Conservation (phyloP, 1,284 basidiomycete species). For the Volvariella volvacea region DNA sequence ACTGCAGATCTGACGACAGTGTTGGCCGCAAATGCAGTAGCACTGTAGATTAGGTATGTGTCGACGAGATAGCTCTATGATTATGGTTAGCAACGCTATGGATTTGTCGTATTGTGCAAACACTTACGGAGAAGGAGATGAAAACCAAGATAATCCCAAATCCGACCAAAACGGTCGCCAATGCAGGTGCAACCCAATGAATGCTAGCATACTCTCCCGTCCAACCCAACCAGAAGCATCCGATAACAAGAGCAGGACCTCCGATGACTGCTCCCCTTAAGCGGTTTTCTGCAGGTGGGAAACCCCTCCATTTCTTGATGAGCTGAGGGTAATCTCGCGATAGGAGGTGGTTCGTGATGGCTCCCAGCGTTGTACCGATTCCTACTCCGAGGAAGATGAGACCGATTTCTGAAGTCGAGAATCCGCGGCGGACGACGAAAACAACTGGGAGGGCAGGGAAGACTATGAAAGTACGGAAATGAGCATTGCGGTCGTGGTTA, state of each 20-base stretch:
- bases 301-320: constrained; percentile 45
- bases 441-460: constrained; percentile 58
- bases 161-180: constrained; percentile 47
- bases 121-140: constrained; percentile 56
- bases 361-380: constrained; percentile 53
- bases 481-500: constrained; percentile 16
- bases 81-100: constrained; percentile 7
- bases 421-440: constrained; percentile 42
- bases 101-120: constrained; percentile 17
- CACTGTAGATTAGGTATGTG: constrained; percentile 60
- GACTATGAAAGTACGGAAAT: constrained; percentile 31
- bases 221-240: constrained; percentile 62
- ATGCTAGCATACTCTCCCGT: constrained; percentile 49
- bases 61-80: constrained; percentile 58
- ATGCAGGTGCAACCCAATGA: constrained; percentile 55
- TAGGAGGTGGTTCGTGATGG: constrained; percentile 34
- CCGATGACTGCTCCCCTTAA: constrained; percentile 50
- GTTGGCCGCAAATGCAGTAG: constrained; percentile 69
- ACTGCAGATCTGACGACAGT: constrained; percentile 60
- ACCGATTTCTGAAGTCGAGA: constrained; percentile 55
- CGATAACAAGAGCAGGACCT: constrained; percentile 42
- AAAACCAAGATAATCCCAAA: constrained; percentile 51
- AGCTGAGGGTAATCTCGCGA: constrained; percentile 37
- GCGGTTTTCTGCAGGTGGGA: constrained; percentile 58
- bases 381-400: constrained; percentile 69